Base-by-base conservation (phyloP, 2,329 filamentous ascomycete genomes). In the Nigrospora sphaerica region DNA sequence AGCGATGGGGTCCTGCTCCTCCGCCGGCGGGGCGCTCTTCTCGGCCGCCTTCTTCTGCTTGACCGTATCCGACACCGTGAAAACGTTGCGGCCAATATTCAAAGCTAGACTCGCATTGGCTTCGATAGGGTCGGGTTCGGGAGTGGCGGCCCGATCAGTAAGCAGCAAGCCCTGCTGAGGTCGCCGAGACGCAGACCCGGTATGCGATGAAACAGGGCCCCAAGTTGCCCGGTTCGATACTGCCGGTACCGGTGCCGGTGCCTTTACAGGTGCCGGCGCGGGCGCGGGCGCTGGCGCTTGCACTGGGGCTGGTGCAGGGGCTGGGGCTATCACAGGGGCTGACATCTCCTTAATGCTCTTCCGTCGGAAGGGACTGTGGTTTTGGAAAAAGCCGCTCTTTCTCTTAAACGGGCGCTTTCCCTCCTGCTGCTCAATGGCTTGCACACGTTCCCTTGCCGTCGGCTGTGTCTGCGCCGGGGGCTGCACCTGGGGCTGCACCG, bases 21-120 rank as follows among this genome's bases (percentile, higher is more conserved):
- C 83, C 32, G 75, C 73, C 54, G 61, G 61, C 41, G 59, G 64
- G 32, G 62, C 65, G 48, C 47, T 65, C 47, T 56, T 58, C 52
- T 60, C 54, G 6, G 60, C 60, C 12, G 69, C 61, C 37, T 73
- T 72, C 38, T 65, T 74, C 52, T 75, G 75, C 53, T 75, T 77
- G 49, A 92, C 87, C 0, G 88, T 85, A 10, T 86, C 86, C 12
- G 87, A 86, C 11, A 98, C 92, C 47, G 95, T 84, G 58, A 98
- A 95, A 12, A 98, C 89, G 57, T 98, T 98, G 57, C 95, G 89
- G 9, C 93, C 93, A 46, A 98, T 81, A 58, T 96, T 96, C 28
- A 98, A 75, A 50, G 95, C 92, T 57, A 97, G 83, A 62, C 86
- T 95, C 35, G 92, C 90, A 51, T 93, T 85, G 46, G 92, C 91